Conservation (phyloP, 1,139 yeast genomes). For the Yamadazyma buinensis region DNA sequence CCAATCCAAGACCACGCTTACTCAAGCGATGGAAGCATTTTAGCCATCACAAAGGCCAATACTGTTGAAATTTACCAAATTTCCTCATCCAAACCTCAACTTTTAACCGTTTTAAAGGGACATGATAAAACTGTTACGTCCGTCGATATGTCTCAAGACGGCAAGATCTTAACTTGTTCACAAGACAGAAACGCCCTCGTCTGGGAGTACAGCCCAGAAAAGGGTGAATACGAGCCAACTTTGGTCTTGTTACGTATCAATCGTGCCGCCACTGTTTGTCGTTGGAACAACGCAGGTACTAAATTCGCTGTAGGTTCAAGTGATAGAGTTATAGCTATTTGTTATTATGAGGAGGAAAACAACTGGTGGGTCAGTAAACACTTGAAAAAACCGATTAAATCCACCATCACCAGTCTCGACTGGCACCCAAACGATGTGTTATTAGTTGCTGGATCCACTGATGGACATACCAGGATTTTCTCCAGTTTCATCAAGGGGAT, state of each 20-base stretch:
- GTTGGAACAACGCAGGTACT: constrained; percentile 90
- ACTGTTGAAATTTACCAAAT: constrained; percentile 71
- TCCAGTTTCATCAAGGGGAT: constrained; percentile 90
- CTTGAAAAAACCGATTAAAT: constrained; percentile 86
- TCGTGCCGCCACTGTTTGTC: constrained; percentile 89
- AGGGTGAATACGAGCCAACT: constrained; percentile 71
- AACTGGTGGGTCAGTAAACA: constrained; percentile 99
- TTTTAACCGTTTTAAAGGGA: constrained; percentile 64
- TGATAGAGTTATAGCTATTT: constrained; percentile 89
- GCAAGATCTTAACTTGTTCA: constrained; percentile 88
- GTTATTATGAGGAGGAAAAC: constrained; percentile 92
- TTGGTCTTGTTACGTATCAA: constrained; percentile 87
- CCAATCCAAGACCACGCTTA: constrained; percentile 93
- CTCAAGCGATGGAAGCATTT: constrained; percentile 59
- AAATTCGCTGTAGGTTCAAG: constrained; percentile 98
- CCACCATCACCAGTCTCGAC: constrained; percentile 77
- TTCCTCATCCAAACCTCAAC: constrained; percentile 35
- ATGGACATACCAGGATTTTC: constrained; percentile 91
- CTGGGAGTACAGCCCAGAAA: constrained; percentile 65
- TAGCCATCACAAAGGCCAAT: constrained; percentile 81
- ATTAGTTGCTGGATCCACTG: constrained; percentile 89
- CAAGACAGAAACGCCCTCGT: constrained; percentile 98
- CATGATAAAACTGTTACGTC: constrained; percentile 97
- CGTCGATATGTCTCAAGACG: constrained; percentile 79
- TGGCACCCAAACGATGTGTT: constrained; percentile 97